phyloP scores from a whole-genome alignment of 208 protist species.

The Leishmania tropica region DNA sequence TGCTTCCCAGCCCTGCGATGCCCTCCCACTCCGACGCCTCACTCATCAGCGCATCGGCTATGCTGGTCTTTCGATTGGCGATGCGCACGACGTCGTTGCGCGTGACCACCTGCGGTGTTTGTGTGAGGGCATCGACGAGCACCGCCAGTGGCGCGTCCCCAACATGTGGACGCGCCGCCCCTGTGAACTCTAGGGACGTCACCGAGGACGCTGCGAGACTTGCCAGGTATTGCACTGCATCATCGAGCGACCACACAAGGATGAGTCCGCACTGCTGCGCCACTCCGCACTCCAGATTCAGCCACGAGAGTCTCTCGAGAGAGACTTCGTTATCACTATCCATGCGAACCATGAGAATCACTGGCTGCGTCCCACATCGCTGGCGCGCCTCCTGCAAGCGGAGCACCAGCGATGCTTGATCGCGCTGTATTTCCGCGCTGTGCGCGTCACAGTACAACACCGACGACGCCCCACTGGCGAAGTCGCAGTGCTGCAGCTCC shows the following conservation, averaged over 20 bases:
- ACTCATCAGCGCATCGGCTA: conserved; percentile 59
- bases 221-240: conserved; percentile 59
- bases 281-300: conserved; percentile 72
- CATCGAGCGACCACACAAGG: conserved; percentile 67
- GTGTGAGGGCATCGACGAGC: conserved; percentile 72
- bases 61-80: conserved; percentile 49
- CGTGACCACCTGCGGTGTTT: conserved; percentile 71
- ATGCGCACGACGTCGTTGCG: conserved; percentile 66
- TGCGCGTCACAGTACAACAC: conserved; percentile 28
- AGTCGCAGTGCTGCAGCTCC: conserved; percentile 26
- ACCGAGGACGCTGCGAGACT: conserved; percentile 36
- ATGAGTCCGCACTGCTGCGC: conserved; percentile 46
- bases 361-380: conserved; percentile 9
- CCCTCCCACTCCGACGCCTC: conserved; percentile 34
- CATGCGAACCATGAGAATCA: conserved; percentile 41
- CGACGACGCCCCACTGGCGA: conserved; percentile 23
- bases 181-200: conserved; percentile 49
- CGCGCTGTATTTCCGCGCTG: conserved; percentile 13
- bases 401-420: conserved; percentile 14
- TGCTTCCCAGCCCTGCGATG: conserved; percentile 62
- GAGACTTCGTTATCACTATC: conserved; percentile 34
- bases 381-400: conserved; percentile 24
- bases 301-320: conserved; percentile 57
- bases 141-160: conserved; percentile 43
- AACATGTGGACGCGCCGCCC: conserved; percentile 2